Evolutionary conservation across 148 eudicot species (phyloP), one percentile per base, ranked within the genome.

Genomic region (Rhododendron vialii): DNA sequence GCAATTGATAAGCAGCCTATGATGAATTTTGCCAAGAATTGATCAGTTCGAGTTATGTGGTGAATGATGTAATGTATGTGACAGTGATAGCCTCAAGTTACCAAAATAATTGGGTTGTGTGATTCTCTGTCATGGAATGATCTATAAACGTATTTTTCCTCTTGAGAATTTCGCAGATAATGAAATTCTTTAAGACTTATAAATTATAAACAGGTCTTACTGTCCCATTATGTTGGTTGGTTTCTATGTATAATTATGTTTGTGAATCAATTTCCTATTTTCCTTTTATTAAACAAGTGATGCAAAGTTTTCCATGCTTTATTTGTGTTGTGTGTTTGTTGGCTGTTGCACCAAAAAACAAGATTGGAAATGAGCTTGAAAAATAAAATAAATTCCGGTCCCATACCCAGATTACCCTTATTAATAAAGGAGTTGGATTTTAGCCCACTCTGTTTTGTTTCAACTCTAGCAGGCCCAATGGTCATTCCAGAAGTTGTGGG

Each of bases 21-120:
- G 7, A 83, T 86, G 26, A 78, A 18, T 36, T 86, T 82, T 86
- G 90, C 86, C 13, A 86, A 51, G 85, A 74, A 43, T 43, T 50
- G 83, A 47, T 79, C 7, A 77, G 59, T 47, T 79, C 14, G 18
- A 48, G 14, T 15, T 1, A 11, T n/a, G 26, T 79, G 12, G 30
- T 45, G 17, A 24, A 14, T 28, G 15, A 14, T 12, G 55, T 78
- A 8, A 17, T 41, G 80, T 41, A 30, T 30, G 76, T 30, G 18
- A 28, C 36, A 28, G 35, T 69, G 75, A 28, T 18, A 3, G 6
- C 2, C 28, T 9, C 30, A 8, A 26, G 36, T 69, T 28, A 28
- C 17, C 33, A 9, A n/a, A 65, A 65, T 65, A n/a, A 3, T 65
- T 65, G 73, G 73, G 9, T 65, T 65, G 73, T n/a, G 33, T 26